These are phyloP conservation scores for Chalciporus chontae DNA, from an alignment of 768 basidiomycete species.

Conservation along the genomic window DNA sequence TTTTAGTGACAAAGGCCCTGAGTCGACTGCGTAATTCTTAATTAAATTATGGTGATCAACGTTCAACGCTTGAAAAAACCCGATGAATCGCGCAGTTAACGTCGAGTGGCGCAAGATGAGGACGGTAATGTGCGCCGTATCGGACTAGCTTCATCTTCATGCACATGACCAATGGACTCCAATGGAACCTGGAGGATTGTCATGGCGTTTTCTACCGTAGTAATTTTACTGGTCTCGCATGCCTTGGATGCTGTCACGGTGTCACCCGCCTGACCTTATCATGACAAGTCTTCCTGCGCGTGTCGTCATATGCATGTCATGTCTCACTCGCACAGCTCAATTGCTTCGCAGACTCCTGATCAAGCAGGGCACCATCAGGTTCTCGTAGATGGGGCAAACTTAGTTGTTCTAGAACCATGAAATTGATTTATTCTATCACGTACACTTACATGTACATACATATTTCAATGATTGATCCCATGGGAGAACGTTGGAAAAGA, in stretches of 20 bases:
- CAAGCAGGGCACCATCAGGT: background rate
- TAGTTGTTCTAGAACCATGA: background rate
- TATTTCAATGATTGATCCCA: background rate
- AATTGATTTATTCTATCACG: background rate
- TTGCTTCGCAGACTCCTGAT: background rate
- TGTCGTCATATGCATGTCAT: background rate
- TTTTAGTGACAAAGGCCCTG: background rate
- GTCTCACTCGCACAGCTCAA: too few species aligned
- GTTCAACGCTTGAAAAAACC: background rate
- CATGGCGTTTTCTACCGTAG: background rate
- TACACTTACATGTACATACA: too few species aligned
- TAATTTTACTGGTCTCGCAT: background rate
- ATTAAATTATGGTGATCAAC: slow-evolving; percentile 9
- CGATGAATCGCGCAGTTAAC: background rate
- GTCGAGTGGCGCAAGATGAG: slow-evolving; percentile 8
- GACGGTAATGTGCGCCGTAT: background rate
- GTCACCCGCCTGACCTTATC: background rate
- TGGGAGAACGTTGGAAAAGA: background rate
- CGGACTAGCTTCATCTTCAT: background rate
- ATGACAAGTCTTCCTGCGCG: background rate
- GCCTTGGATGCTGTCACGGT: too few species aligned
- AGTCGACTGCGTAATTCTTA: background rate
- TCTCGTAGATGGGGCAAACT: background rate
- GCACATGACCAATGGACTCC: background rate
- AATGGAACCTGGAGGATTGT: background rate